Evolutionary conservation across 768 basidiomycete genomes (phyloP).

Genomic region (Suillus weaverae): DNA sequence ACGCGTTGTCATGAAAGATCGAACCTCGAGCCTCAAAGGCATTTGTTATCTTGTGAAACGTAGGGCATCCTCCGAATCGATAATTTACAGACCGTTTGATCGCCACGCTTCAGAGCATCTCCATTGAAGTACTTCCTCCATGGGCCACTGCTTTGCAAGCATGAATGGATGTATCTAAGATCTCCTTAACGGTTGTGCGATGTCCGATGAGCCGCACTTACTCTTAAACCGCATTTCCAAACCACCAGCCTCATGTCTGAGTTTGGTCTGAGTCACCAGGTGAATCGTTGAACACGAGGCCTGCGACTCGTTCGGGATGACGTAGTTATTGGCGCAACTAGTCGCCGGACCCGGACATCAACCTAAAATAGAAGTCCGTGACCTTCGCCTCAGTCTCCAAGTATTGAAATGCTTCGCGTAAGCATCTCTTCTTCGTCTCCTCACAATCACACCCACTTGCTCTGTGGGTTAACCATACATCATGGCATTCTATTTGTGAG

Average conservation of each 20-base stretch:
- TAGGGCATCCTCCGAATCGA: background rate
- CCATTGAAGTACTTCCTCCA: too few relatives aligned
- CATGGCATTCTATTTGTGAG: constrained; percentile 23
- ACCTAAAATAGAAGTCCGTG: background rate
- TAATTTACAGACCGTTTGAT: too few relatives aligned
- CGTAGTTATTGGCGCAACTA: background rate
- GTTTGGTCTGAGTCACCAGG: too few relatives aligned
- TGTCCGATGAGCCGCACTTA: too few relatives aligned
- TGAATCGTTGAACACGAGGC: too few relatives aligned
- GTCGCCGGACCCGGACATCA: background rate
- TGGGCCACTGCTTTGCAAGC: too few relatives aligned
- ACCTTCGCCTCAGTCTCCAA: background rate
- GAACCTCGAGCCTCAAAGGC: background rate
- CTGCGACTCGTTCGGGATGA: background rate
- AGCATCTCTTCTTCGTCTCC: constrained; percentile 1
- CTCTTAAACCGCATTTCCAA: too few relatives aligned
- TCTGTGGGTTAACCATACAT: background rate
- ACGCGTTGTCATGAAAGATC: background rate
- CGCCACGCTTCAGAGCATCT: too few relatives aligned
- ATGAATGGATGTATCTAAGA: too few relatives aligned
- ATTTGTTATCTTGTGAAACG: background rate
- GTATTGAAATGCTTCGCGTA: background rate
- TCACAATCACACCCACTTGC: background rate
- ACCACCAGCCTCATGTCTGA: too few relatives aligned
- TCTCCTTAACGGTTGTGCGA: too few relatives aligned